phyloP scores from a whole-genome alignment of 768 basidiomycete genomes.

The Porpolomopsis calyptriformis region DNA sequence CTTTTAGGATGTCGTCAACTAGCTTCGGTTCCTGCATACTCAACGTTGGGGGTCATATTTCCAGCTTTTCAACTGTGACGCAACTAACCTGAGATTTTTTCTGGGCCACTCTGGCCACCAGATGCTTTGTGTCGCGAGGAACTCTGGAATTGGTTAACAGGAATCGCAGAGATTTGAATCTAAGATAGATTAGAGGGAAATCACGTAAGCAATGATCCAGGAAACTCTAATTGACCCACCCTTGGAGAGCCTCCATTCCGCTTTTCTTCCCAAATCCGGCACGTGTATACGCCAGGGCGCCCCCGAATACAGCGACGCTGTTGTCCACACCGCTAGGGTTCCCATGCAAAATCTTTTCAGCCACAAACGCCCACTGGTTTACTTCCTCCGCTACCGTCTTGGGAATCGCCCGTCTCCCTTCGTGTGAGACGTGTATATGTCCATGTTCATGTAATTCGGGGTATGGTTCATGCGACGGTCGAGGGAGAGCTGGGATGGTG shows the following conservation, averaged over 20 bases:
- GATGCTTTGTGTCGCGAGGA: constrained; percentile 85
- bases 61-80: background rate
- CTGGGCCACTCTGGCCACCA: constrained; percentile 81
- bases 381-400: constrained; percentile 61
- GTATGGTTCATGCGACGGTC: constrained; percentile 16
- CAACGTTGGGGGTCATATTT: constrained; percentile 7
- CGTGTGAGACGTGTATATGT: constrained; percentile 53
- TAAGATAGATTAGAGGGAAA: constrained; percentile 20
- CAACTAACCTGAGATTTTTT: constrained; percentile 45
- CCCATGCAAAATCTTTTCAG: constrained; percentile 94
- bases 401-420: constrained; percentile 56
- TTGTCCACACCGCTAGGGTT: constrained; percentile 98
- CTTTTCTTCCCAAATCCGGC: constrained; percentile 67
- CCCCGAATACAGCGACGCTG: constrained; percentile 85
- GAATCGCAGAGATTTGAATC: constrained; percentile 86
- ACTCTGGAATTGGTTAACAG: constrained; percentile 89
- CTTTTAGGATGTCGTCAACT: constrained; percentile 63
- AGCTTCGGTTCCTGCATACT: constrained; percentile 75
- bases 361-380: constrained; percentile 88
- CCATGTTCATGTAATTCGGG: constrained; percentile 18
- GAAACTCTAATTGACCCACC: constrained; percentile 37
- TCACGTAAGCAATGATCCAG: background rate
- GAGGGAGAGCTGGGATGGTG: constrained; percentile 39
- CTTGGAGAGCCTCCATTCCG: constrained; percentile 77
- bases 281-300: constrained; percentile 82